Conservation (phyloP, 148 eudicot species). For the Limonium bicolor region DNA sequence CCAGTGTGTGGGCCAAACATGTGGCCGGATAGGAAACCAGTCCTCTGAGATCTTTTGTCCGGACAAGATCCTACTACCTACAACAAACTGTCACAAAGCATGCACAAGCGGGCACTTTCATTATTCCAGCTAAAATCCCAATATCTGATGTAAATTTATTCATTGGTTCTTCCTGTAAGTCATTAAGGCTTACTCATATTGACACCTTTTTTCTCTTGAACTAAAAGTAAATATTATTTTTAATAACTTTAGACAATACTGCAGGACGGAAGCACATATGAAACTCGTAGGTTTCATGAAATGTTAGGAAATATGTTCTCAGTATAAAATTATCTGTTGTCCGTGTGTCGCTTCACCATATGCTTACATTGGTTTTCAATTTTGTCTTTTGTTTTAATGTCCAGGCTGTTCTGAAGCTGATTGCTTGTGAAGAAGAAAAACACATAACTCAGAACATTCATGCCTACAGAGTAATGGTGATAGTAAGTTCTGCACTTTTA, state of each 20-base stretch:
- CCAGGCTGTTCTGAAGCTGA: constrained; percentile 83
- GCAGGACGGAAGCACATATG: constrained; percentile 63
- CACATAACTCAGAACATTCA: constrained; percentile 68
- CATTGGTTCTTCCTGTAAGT: constrained; percentile 11
- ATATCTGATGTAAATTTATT: too few species aligned
- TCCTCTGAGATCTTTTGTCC: constrained; percentile 48
- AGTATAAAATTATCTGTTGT: too few species aligned
- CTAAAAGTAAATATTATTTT: constrained; percentile 1
- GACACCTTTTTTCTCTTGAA: not conserved
- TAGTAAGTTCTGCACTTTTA: constrained; percentile 74
- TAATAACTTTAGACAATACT: constrained; percentile 56
- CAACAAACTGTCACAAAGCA: constrained; percentile 21
- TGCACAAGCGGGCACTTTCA: constrained; percentile 63
- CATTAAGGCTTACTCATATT: not conserved
- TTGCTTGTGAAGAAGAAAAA: constrained; percentile 39
- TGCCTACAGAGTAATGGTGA: constrained; percentile 67
- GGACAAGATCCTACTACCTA: constrained; percentile 82
- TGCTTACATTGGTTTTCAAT: not conserved
- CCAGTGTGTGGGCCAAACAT: constrained; percentile 80
- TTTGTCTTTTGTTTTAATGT: constrained; percentile 2
- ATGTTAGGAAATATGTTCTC: too few species aligned
- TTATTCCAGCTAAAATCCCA: not conserved
- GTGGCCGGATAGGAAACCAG: constrained; percentile 54
- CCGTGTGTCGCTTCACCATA: constrained; percentile 1
- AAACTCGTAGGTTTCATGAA: constrained; percentile 40